Base-by-base conservation (phyloP, 1,139 yeast genomes). In the Hansenula sp. region DNA sequence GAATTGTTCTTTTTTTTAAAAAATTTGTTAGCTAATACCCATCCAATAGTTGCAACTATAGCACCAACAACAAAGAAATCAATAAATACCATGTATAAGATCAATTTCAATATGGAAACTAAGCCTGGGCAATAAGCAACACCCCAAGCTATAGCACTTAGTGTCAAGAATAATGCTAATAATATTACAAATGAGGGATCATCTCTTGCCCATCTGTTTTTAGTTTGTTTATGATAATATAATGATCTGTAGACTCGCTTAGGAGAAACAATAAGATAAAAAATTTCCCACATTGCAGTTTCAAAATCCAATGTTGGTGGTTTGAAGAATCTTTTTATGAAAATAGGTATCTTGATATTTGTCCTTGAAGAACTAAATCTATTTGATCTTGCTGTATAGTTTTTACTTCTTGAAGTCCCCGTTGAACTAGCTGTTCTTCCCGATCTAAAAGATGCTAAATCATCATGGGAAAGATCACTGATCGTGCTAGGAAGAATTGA, bases 111-210 rank as follows among this genome's bases (percentile, higher is more conserved):
- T 20, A 85, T 78, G 16, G 83, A 81, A 27, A 71, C 45, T 10
- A 83, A 47, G 3, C 75, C 70, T 2, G 88, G 85, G 1, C 86
- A 75, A 56, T 86, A 88, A 0, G 90, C 86, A 39, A 86, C 61
- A 1, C 96, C 96, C 97, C 97, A 89, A 6, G 90, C 94, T 27
- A 89, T 57, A 0, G 96, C 96, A 49, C 92, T 80, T 13, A 86
- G 60, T 3, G 79, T 71, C 25, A 89, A 64, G 46, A 88, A 74
- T 2, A 71, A 65, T 14, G 88, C 76, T 39, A 88, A 68, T 36
- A 89, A 66, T 32, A 89, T 75, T 44, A 86, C 79, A 58, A 89
- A 89, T 27, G 94, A 82, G 0, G 97, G 97, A 59, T 89, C 97
- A 58, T 89, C 97, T 50, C 97, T 69, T 0, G 95, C 82, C 80